phyloP scores from a whole-genome alignment of 345 rosid genomes.

The Gynandropsis gynandra region DNA sequence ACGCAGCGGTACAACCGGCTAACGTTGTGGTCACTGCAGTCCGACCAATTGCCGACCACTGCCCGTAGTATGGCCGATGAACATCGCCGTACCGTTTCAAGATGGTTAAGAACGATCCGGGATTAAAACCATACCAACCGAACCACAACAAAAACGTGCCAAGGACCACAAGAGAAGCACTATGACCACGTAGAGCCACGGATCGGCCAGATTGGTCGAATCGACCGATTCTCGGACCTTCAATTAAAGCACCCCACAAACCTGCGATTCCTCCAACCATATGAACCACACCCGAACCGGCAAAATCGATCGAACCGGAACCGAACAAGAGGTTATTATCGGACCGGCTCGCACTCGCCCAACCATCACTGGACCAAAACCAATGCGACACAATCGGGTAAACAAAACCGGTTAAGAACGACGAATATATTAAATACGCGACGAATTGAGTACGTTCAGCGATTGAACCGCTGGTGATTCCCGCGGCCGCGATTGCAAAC shows the following conservation, averaged over 20 bases:
- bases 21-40: constrained; percentile 21
- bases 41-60: constrained; percentile 20
- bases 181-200: constrained; percentile 58
- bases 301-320: constrained; percentile 66
- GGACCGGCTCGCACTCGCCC: constrained; percentile 46
- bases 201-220: constrained; percentile 40
- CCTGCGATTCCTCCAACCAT: constrained; percentile 84
- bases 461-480: constrained; percentile 75
- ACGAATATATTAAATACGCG: constrained; percentile 60
- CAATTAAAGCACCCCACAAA: constrained; percentile 62
- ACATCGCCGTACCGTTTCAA: constrained; percentile 25
- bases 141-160: constrained; percentile 74
- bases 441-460: constrained; percentile 80
- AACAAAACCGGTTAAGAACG: constrained; percentile 64
- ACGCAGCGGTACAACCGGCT: constrained; percentile 17
- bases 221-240: constrained; percentile 72
- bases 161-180: constrained; percentile 59
- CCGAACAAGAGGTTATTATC: constrained; percentile 36
- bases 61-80: constrained; percentile 21
- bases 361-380: constrained; percentile 70
- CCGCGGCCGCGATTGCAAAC: constrained; percentile 71
- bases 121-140: constrained; percentile 36
- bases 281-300: constrained; percentile 77
- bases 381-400: constrained; percentile 67
- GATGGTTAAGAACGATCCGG: constrained; percentile 55